phyloP scores from a whole-genome alignment of 1,139 yeast genomes.

The Pichia sp. region DNA sequence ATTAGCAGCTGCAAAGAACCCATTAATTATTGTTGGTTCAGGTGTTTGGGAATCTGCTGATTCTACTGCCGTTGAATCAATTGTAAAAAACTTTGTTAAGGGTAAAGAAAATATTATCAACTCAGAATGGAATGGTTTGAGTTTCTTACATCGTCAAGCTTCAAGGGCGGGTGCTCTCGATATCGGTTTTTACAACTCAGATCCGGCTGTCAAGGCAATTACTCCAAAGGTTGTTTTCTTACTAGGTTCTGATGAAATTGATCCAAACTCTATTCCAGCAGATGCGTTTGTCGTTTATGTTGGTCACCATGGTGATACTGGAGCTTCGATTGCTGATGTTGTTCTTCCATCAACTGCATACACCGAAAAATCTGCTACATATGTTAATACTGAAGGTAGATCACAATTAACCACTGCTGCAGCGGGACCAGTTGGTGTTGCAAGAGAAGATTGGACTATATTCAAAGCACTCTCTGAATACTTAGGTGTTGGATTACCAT shows the following conservation, averaged over 20 bases:
- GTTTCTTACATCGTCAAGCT: constrained; percentile 79
- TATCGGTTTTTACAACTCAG: constrained; percentile 64
- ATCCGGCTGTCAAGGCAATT: constrained; percentile 39
- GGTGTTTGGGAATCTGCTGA: constrained; percentile 69
- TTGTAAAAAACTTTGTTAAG: constrained; percentile 57
- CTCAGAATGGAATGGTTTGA: constrained; percentile 77
- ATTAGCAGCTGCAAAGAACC: constrained; percentile 61
- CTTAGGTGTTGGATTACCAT: constrained; percentile 64
- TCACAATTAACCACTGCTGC: constrained; percentile 84
- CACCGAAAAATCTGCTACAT: constrained; percentile 85
- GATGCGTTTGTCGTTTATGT: constrained; percentile 88
- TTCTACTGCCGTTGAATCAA: constrained; percentile 54
- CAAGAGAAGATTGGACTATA: constrained; percentile 91
- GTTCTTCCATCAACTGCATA: constrained; percentile 84
- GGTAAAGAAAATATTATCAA: constrained; percentile 58
- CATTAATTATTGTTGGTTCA: constrained; percentile 77
- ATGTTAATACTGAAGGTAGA: constrained; percentile 87
- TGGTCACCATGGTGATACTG: constrained; percentile 89
- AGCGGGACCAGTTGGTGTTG: constrained; percentile 83
- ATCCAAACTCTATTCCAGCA: constrained; percentile 63
- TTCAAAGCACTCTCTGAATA: constrained; percentile 80
- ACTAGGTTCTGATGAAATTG: constrained; percentile 79
- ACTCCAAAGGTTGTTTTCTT: constrained; percentile 73
- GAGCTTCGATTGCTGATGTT: constrained; percentile 86
- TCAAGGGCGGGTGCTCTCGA: constrained; percentile 83